Conservation (phyloP, 225 moss, liverwort and hornwort genomes). For the Sphagnum contortum region DNA sequence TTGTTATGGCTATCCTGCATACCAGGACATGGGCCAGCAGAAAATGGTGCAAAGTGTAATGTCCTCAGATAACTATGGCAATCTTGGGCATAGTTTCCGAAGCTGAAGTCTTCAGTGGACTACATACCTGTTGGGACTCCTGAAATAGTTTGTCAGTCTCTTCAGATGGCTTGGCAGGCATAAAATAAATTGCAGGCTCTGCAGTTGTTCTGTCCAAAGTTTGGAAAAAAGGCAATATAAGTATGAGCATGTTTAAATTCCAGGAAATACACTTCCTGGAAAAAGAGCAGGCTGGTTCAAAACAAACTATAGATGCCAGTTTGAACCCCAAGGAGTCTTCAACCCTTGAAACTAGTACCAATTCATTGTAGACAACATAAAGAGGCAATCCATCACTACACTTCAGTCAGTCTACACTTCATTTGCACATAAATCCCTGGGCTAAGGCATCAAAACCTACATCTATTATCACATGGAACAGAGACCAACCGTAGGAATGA, state of each 20-base stretch:
- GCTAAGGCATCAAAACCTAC: no score
- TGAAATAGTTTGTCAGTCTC: constrained; percentile 75
- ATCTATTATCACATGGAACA: background rate
- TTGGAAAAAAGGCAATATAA: background rate
- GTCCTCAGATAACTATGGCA: no score
- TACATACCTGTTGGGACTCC: constrained; percentile 66
- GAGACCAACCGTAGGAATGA: constrained; percentile 33
- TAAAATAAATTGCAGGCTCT: constrained; percentile 77
- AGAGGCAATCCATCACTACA: background rate
- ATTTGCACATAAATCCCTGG: no score
- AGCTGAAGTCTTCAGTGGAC: background rate
- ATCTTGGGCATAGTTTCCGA: no score
- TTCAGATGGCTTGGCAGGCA: constrained; percentile 74
- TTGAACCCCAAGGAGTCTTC: background rate
- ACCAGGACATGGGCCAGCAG: no score
- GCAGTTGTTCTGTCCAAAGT: constrained; percentile 64
- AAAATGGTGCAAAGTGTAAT: no score
- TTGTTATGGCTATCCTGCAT: no score
- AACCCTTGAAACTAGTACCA: background rate
- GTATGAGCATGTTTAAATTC: background rate
- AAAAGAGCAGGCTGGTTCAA: background rate
- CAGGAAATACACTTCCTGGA: no score
- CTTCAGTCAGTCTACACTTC: no score
- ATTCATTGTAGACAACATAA: background rate
- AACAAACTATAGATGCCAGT: background rate